Evolutionary conservation across 2,329 filamentous ascomycete species (phyloP), one percentile per base, ranked within the genome.

Genomic region (Fusarium tupiense): DNA sequence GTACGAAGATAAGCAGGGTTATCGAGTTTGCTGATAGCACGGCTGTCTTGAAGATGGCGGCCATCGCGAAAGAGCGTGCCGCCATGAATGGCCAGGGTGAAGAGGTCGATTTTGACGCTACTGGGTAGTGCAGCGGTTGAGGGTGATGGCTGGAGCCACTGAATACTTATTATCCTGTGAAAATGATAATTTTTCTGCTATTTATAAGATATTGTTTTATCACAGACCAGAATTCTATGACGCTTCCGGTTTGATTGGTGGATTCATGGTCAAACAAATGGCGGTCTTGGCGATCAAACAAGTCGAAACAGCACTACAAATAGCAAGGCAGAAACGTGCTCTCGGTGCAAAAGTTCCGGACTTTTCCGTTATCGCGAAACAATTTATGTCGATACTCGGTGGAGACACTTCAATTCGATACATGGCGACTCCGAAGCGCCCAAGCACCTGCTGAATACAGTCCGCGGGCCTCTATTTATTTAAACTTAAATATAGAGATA

Each of bases 21-120:
- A 53, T 74, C 8, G 72, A 74, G 57, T 74, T 74, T 12, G 65
- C 67, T 9, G 71, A 74, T 40, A 22, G 20, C 6, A 46, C 33
- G 5, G 56, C 43, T 14, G 69, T 72, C 2, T 26, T 43, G 20
- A 53, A 38, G 9, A 40, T 73, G 53, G 61, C 47, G 33, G 59
- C 64, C 10, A 59, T 59, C 2, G 40, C 31, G 38, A 68, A 67
- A n/a, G 63, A 57, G 17, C 40, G 20, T n/a, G 35, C 26, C n/a
- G 19, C 56, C 20, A 29, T 11, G 11, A 38, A 4, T 12, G 17
- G 31, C 20, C 61, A 38, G 43, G 11, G 9, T 38, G 4, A 26
- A 10, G 33, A 53, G 19, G 33, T 54, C 24, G 41, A 59, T 37
- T 49, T 59, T 37, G 31, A 59, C 29, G 31, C 31, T 49, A 59